phyloP scores from a whole-genome alignment of 1,284 basidiomycete species.

The Entoloma clypeatum region DNA sequence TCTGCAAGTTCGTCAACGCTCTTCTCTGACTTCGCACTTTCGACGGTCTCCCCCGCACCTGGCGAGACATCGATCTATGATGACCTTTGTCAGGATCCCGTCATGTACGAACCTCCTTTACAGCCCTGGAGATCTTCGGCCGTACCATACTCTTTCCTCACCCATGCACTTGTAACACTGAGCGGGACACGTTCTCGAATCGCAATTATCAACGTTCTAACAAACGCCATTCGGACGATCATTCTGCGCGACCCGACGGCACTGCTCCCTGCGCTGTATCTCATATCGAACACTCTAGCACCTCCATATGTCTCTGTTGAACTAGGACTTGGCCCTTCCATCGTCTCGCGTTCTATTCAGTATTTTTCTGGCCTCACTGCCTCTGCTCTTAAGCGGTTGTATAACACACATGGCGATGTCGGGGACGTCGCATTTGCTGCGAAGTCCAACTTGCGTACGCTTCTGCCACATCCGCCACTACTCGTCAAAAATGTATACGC shows the following conservation, averaged over 20 bases:
- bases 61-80: conserved; percentile 16
- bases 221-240: conserved; percentile 76
- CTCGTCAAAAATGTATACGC: conserved; percentile 63
- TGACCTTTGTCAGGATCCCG: conserved; percentile 44
- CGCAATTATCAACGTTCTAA: conserved; percentile 74
- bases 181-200: conserved; percentile 81
- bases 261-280: conserved; percentile 81
- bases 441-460: conserved; percentile 73
- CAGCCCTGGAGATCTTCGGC: conserved; percentile 39
- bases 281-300: conserved; percentile 83
- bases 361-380: conserved; percentile 77
- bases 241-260: conserved; percentile 66
- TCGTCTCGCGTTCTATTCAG: conserved; percentile 78
- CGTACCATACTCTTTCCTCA: conserved; percentile 82
- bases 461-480: conserved; percentile 71
- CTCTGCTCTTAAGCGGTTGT: conserved; percentile 63
- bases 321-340: conserved; percentile 72
- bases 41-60: neutral
- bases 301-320: conserved; percentile 76
- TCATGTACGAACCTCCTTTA: conserved; percentile 34
- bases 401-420: conserved; percentile 67
- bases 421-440: conserved; percentile 85
- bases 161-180: conserved; percentile 70
- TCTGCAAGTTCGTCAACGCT: conserved; percentile 1
- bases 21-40: neutral